phyloP scores from a whole-genome alignment of 2,329 filamentous ascomycete genomes.

The Lecanicillium sp. region DNA sequence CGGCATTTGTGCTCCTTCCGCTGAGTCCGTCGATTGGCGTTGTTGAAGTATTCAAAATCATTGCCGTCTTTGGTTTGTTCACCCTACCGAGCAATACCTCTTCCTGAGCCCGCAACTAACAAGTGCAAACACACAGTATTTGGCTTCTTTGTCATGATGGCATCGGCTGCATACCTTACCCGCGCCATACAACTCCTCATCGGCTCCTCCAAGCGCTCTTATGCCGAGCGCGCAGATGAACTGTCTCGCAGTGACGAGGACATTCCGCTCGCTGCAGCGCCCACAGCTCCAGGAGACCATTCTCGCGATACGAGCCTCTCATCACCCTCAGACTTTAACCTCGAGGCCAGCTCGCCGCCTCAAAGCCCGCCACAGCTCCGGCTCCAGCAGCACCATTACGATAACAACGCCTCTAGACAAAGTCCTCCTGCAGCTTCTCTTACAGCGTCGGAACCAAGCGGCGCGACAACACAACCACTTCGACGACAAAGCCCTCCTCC shows the following conservation, averaged over 20 bases:
- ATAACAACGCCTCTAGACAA: no score
- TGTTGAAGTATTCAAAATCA: constrained; percentile 48
- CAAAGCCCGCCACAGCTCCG: constrained; percentile 18
- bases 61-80: constrained; percentile 46
- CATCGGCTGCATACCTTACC: constrained; percentile 44
- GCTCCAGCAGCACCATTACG: constrained; percentile 18
- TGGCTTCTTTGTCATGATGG: constrained; percentile 45
- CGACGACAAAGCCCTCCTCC: constrained; percentile 30
- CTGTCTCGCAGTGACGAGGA: constrained; percentile 25
- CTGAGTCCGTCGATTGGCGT: constrained; percentile 45
- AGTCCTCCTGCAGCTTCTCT: no score
- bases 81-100: no score
- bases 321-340: constrained; percentile 10
- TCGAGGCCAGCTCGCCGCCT: constrained; percentile 14
- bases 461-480: no score
- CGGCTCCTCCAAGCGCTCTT: constrained; percentile 42
- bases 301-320: constrained; percentile 16
- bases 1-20: constrained; percentile 50
- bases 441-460: no score
- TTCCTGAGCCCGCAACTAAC: no score
- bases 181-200: constrained; percentile 42
- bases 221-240: constrained; percentile 44
- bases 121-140: no score
- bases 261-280: constrained; percentile 33
- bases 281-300: constrained; percentile 10